Conservation (phyloP, 305 asterid genomes). For the Fraxinus ornus region DNA sequence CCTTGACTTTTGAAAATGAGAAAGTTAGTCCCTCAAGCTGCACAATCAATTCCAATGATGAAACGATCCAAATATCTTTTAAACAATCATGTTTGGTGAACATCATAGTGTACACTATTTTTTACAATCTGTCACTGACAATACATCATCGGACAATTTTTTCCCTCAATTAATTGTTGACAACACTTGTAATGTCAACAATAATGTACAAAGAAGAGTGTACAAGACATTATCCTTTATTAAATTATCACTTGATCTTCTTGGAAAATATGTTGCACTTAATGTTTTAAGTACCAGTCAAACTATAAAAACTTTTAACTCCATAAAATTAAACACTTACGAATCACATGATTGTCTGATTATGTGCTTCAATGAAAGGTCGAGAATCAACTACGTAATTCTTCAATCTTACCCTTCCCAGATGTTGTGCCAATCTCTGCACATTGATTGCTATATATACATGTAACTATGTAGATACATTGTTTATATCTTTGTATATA, state of each 20-base stretch:
- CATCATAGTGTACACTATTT: not conserved
- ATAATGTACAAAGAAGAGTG: not conserved
- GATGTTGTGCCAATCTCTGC: not conserved
- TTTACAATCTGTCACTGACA: not conserved
- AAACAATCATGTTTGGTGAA: not conserved
- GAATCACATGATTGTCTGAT: not conserved
- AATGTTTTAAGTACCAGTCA: not conserved
- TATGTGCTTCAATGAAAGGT: not conserved
- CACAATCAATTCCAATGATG: not conserved
- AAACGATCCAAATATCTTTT: not conserved
- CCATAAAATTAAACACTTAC: not conserved
- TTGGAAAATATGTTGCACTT: not conserved
- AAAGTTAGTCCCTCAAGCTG: not conserved
- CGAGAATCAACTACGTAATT: not conserved
- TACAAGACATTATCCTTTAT: not conserved
- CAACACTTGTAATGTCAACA: not conserved
- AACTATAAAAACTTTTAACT: not conserved
- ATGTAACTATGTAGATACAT: not conserved
- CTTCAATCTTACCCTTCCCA: not conserved
- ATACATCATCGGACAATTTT: not conserved
- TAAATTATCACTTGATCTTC: not conserved
- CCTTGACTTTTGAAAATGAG: not conserved
- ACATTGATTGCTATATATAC: not conserved
- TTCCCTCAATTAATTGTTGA: not conserved
- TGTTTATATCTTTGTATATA: too few species aligned